Evolutionary conservation across 768 basidiomycete genomes (phyloP).

Genomic region (Termitomyces bulborhizus): DNA sequence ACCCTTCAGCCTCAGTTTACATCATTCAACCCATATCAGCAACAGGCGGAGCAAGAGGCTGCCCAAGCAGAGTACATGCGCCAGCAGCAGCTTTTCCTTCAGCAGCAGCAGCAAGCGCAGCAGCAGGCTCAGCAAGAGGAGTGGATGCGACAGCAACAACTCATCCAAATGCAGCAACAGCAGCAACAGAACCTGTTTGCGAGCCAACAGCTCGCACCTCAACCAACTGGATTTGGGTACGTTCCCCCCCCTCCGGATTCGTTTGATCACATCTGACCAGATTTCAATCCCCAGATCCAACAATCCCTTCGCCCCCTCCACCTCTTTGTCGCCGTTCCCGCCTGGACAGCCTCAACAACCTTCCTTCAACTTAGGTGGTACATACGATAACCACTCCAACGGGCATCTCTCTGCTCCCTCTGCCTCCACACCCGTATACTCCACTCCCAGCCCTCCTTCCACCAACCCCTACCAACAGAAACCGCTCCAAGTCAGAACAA

Average conservation of each 20-base stretch:
- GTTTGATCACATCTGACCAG: constrained; percentile 15
- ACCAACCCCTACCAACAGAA: constrained; percentile 19
- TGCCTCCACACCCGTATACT: constrained; percentile 29
- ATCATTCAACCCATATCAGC: constrained; percentile 91
- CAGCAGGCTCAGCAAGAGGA: constrained; percentile 43
- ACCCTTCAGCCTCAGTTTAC: constrained; percentile 78
- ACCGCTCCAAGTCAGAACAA: constrained; percentile 34
- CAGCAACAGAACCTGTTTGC: constrained; percentile 42
- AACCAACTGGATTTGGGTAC: constrained; percentile 76
- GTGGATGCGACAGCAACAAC: constrained; percentile 37
- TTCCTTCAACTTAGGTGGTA: constrained; percentile 65
- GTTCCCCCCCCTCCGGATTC: constrained; percentile 19
- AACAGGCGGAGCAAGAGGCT: constrained; percentile 88
- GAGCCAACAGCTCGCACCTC: constrained; percentile 23
- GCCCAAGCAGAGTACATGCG: constrained; percentile 69
- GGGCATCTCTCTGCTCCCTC: constrained; percentile 35
- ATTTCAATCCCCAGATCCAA: constrained; percentile 58
- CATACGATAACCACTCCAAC: constrained; percentile 51
- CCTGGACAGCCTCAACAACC: constrained; percentile 30
- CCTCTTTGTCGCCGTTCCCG: constrained; percentile 24
- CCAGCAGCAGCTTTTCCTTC: constrained; percentile 65
- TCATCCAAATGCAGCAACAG: constrained; percentile 38
- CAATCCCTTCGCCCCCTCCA: constrained; percentile 82
- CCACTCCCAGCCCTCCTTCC: constrained; percentile 15
- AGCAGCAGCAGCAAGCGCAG: constrained; percentile 45